These are phyloP conservation scores for Aurantiochytrium sp. DNA, from an alignment of 108 stramenopile species.

Conservation along the genomic window DNA sequence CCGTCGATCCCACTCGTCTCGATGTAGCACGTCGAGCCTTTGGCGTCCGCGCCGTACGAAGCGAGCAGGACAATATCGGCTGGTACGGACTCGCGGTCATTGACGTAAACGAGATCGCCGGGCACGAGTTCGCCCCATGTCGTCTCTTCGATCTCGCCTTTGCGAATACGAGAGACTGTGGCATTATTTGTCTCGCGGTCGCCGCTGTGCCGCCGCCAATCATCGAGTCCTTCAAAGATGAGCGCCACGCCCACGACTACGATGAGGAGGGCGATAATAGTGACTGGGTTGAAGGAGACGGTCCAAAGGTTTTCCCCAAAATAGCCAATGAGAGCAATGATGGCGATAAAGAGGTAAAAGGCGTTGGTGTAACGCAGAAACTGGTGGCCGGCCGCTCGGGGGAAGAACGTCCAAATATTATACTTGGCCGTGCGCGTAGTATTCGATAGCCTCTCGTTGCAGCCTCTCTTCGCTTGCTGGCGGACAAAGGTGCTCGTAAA, in stretches of 20 bases:
- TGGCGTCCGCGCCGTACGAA: slow-evolving; percentile 55
- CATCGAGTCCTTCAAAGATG: slow-evolving; percentile 78
- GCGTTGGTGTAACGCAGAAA: slow-evolving; percentile 64
- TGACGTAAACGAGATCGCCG: slow-evolving; percentile 78
- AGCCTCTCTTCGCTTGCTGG: background rate
- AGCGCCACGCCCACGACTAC: slow-evolving; percentile 78
- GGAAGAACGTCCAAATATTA: background rate
- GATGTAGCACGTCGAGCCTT: slow-evolving; percentile 66
- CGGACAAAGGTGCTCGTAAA: background rate
- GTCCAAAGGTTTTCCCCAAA: slow-evolving; percentile 59
- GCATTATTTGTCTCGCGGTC: slow-evolving; percentile 69
- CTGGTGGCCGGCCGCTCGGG: background rate
- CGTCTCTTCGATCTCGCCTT: slow-evolving; percentile 43
- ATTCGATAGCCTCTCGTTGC: background rate
- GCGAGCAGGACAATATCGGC: slow-evolving; percentile 84
- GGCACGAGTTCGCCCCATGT: slow-evolving; percentile 58
- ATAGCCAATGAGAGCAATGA: slow-evolving; percentile 80
- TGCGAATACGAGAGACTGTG: background rate
- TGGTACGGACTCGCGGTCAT: slow-evolving; percentile 82
- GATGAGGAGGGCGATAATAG: slow-evolving; percentile 85
- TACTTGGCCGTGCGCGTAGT: background rate
- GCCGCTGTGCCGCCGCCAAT: slow-evolving; percentile 68
- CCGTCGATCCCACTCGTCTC: slow-evolving; percentile 93
- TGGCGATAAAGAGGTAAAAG: slow-evolving; percentile 84
- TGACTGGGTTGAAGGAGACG: slow-evolving; percentile 79